Conservation (phyloP, 768 basidiomycete genomes). For the Botryobasidium botryosum region DNA sequence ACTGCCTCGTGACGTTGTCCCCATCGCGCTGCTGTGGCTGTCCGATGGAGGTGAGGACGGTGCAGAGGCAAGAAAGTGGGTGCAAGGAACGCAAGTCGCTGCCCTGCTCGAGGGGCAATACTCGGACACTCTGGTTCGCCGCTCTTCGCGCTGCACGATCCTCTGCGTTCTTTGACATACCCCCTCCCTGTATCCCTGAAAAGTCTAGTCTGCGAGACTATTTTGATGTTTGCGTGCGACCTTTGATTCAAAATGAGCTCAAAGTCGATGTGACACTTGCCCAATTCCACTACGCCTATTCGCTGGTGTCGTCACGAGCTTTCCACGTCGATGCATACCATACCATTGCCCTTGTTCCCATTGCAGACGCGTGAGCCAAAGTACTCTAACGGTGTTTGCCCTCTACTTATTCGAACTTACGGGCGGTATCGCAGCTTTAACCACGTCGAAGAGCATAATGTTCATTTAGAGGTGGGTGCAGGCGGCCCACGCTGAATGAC, state of each 20-base stretch:
- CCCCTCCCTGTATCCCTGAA: background rate
- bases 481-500: background rate
- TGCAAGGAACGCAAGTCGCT: slow-evolving; percentile 17
- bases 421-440: slow-evolving; percentile 40
- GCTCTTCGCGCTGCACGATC: background rate
- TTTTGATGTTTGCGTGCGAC: background rate
- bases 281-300: slow-evolving; percentile 36
- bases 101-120: background rate
- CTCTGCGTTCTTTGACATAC: background rate
- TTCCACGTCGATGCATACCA: slow-evolving; percentile 75
- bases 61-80: slow-evolving; percentile 14
- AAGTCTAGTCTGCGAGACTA: slow-evolving; percentile 1
- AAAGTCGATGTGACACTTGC: slow-evolving; percentile 9
- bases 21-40: slow-evolving; percentile 21
- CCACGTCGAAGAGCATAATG: slow-evolving; percentile 47
- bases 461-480: slow-evolving; percentile 49
- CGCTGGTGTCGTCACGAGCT: slow-evolving; percentile 63
- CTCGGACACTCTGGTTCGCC: background rate
- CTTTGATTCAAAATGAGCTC: background rate
- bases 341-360: slow-evolving; percentile 65
- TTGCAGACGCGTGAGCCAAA: slow-evolving; percentile 57
- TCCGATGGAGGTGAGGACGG: slow-evolving; percentile 14
- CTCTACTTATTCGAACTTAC: slow-evolving; percentile 11
- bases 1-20: slow-evolving; percentile 17
- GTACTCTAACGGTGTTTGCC: slow-evolving; percentile 15